Evolutionary conservation across 2,329 filamentous ascomycete genomes (phyloP), one percentile per base, ranked within the genome.

Genomic region (Chaetomiaceae sp.): DNA sequence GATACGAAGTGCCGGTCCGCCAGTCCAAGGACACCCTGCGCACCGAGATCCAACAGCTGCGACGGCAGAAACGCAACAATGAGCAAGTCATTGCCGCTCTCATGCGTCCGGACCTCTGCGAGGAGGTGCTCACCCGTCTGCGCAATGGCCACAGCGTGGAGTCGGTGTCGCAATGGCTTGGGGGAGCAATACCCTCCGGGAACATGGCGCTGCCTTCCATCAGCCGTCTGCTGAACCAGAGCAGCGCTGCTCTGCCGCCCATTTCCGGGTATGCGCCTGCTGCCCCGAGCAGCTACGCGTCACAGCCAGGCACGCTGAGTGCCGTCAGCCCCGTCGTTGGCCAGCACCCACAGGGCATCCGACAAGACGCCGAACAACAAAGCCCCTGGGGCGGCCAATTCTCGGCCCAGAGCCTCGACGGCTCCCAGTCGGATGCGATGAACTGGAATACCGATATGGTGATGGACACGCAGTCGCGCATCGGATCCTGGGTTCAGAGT

Each of bases 21-120:
- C 81, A 84, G 59, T 84, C 81, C 11, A 85, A 85, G 57, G 82
- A 84, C 56, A 76, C 77, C 48, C 73, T 85, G 5, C 76, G 82
- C 40, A 71, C 70, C 62, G 82, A 85, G 61, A 82, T 85, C 55
- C 82, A 85, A 49, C 68, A 68, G 23, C 68, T 85, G 33, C 78
- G 78, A 44, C 72, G 72, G 15, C 75, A 78, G 38, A 78, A 83
- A 62, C 76, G 74, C 20, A 76, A 75, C 40, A 81, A 70, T 64
- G 78, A 84, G 23, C 74, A 74, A 27, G 75, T 85, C 45, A 69
- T 85, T 25, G 69, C 75, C 3, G 82, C 81, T 9, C 73, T 85
- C 43, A 66, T 71, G 5, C 73, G 73, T 11, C 71, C 78, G 2
- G 75, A 78, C 6, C 65, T 77, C 6, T 77, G 76, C 71, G 77